Percentiles rank a stretch among this genome's conserved stretches.
Evolutionary conservation across 2,329 filamentous ascomycete genomes (phyloP).

Genomic region (Colletotrichum abscissum): DNA sequence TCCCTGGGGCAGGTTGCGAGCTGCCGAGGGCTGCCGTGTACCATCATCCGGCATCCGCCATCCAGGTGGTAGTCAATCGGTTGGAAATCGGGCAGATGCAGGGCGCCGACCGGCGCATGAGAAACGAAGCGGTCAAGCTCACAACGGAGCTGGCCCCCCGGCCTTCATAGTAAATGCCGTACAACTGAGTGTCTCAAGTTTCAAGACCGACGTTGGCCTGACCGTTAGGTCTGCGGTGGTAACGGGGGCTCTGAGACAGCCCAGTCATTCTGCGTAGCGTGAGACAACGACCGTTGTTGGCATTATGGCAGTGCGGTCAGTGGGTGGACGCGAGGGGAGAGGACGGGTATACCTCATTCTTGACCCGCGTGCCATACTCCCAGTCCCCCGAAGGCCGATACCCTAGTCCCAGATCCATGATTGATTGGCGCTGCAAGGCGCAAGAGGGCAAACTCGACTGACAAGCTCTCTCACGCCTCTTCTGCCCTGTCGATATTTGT

Average conservation of each 20-base stretch:
- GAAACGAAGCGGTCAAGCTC: slow-evolving; percentile 19
- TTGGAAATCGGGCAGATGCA: slow-evolving; percentile 15
- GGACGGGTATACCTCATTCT: slow-evolving; percentile 2
- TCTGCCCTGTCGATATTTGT: slow-evolving; percentile 35
- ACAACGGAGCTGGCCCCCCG: slow-evolving; percentile 20
- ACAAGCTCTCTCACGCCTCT: slow-evolving; percentile 10
- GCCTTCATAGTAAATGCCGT: slow-evolving; percentile 22
- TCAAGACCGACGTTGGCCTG: slow-evolving; percentile 11
- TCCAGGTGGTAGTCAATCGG: neutral
- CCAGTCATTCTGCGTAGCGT: slow-evolving; percentile 24
- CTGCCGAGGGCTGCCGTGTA: slow-evolving; percentile 7
- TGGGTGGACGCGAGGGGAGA: neutral
- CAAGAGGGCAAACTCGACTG: slow-evolving; percentile 21
- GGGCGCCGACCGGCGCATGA: neutral
- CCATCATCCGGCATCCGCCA: slow-evolving; percentile 17
- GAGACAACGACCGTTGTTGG: slow-evolving; percentile 26
- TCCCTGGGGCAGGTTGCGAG: slow-evolving; percentile 12
- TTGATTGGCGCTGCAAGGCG: slow-evolving; percentile 13
- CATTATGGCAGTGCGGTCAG: slow-evolving; percentile 6
- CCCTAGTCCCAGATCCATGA: slow-evolving; percentile 23
- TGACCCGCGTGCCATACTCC: slow-evolving; percentile 18
- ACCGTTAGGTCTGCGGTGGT: slow-evolving; percentile 11
- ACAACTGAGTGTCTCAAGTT: slow-evolving; percentile 23
- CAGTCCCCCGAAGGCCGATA: slow-evolving; percentile 16
- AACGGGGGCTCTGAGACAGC: slow-evolving; percentile 26